Evolutionary conservation across 169 alveolate genomes (phyloP), one percentile per base, ranked within the genome.

Genomic region (Theileria luwenshuni): DNA sequence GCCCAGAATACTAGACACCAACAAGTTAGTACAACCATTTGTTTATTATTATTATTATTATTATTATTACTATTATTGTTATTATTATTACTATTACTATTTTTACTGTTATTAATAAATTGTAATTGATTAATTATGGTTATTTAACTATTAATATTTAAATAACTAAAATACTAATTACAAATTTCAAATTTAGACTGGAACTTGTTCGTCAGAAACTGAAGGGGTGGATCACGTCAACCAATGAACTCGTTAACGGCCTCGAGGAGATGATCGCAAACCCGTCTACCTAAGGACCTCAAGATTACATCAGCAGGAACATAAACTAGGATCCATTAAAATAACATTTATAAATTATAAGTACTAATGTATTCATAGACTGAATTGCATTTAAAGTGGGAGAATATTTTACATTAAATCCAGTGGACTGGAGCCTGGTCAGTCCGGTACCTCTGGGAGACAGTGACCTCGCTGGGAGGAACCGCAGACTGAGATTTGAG

Each of bases 371-470:
- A 25, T 12, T 19, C 65, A 5, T 21, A 28, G 0, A 33, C 3
- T 13, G 38, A 41, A 65, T 25, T 19, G 28, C 23, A 27, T 25
- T 13, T 17, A 13, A 21, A 59, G 73, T 0, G 7, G 7, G 28
- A 30, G n/a, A n/a, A n/a, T 32, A 3, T 35, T 15, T 52, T 19
- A 28, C 10, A 32, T 42, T 71, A 83, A 30, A 77, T 58, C 94
- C 94, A 89, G 43, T 85, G 69, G 1, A 77, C 90, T 19, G 48
- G 84, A 47, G 84, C 84, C 65, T 89, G 90, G 63, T 89, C 94
- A 10, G 94, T 89, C 52, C 94, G 76, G 63, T 81, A 89, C 27
- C 94, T 48, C 43, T 89, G 94, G 49, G 85, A 89, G 58, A 89
- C 74, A 59, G 84, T 80, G 48, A 89, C 88, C 32, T 84, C 86